Evolutionary conservation across 768 basidiomycete species (phyloP).

Genomic region (Amanita rubescens): DNA sequence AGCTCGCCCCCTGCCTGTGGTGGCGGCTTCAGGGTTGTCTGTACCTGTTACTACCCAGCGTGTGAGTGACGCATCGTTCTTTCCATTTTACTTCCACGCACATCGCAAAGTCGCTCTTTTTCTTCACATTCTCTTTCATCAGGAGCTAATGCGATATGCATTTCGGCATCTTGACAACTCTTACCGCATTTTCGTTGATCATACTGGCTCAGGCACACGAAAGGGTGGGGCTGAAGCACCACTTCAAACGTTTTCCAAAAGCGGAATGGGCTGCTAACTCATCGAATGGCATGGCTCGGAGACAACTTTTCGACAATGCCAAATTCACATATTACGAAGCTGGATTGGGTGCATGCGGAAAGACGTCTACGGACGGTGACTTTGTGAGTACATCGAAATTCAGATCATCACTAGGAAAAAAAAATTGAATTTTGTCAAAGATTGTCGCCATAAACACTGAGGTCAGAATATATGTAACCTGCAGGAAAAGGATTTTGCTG

Average conservation of each 20-base stretch:
- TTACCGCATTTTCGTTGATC: background rate
- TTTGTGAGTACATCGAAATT: constrained; percentile 23
- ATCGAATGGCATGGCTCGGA: background rate
- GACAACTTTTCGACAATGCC: constrained; percentile 17
- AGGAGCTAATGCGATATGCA: background rate
- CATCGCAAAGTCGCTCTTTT: too few species aligned
- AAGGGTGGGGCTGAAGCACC: background rate
- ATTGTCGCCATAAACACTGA: constrained; percentile 42
- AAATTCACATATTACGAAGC: constrained; percentile 21
- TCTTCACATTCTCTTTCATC: background rate
- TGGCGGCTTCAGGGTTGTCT: too few species aligned
- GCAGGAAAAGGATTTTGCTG: background rate
- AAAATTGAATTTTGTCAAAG: constrained; percentile 20
- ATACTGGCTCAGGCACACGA: background rate
- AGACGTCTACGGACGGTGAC: constrained; percentile 24
- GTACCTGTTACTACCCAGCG: too few species aligned
- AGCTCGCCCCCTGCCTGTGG: too few species aligned
- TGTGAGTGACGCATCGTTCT: too few species aligned
- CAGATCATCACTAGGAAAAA: background rate
- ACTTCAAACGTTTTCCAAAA: background rate
- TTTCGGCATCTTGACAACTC: background rate
- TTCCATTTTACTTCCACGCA: too few species aligned
- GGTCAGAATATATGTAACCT: constrained; percentile 20
- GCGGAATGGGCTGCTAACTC: background rate
- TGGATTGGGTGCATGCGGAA: constrained; percentile 38